These are phyloP conservation scores for Allium cepa DNA, from an alignment of 106 monocot species.

Conservation along the genomic window DNA sequence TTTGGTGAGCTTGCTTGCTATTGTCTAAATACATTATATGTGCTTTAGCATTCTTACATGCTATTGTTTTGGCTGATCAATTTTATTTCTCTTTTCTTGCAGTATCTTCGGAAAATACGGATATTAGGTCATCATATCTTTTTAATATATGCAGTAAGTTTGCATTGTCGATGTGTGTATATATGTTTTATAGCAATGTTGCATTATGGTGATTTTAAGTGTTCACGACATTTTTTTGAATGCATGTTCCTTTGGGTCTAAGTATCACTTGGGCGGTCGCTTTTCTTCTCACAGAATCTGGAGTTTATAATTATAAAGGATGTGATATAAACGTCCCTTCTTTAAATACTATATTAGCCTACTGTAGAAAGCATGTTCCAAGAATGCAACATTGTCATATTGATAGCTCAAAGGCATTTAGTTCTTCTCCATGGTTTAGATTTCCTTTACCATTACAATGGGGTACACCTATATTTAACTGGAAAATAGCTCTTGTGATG, in stretches of 20 bases:
- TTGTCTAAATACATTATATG: neutral
- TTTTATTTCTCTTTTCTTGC: too few species aligned
- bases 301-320: slow-evolving; percentile 73
- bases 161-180: too few species aligned
- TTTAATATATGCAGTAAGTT: too few species aligned
- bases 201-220: too few species aligned
- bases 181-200: too few species aligned
- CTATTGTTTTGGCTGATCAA: neutral
- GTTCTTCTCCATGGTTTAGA: slow-evolving; percentile 86
- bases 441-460: slow-evolving; percentile 94
- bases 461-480: slow-evolving; percentile 90
- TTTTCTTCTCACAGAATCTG: too few species aligned
- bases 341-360: slow-evolving; percentile 71
- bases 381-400: slow-evolving; percentile 92
- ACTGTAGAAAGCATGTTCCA: slow-evolving; percentile 75
- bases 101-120: too few species aligned
- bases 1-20: slow-evolving; percentile 53
- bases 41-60: neutral
- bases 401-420: slow-evolving; percentile 70
- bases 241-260: too few species aligned
- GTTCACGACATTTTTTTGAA: too few species aligned
- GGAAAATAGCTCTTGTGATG: slow-evolving; percentile 85
- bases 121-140: too few species aligned
- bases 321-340: slow-evolving; percentile 72
- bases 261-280: too few species aligned